These are phyloP conservation scores for Vanderwaltozyma yarrowii DNA, from an alignment of 805 yeast species.

Conservation along the genomic window DNA sequence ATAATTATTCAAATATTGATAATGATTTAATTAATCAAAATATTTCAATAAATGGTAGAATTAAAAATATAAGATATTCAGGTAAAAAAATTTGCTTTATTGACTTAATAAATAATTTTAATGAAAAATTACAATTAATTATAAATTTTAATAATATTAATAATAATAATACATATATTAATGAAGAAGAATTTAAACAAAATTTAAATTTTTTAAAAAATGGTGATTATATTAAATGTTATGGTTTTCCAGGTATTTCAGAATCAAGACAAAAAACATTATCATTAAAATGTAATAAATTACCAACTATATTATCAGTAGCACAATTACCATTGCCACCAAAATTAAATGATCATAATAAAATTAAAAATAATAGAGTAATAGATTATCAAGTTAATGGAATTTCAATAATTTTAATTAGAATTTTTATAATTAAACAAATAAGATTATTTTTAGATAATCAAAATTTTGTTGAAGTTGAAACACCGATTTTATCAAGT, in stretches of 20 bases:
- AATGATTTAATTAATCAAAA: constrained; percentile 1
- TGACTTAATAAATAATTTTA: constrained; percentile 12
- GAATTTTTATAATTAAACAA: constrained; percentile 44
- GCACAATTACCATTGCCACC: constrained; percentile 65
- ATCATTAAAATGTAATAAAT: constrained; percentile 45
- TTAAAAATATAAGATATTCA: constrained; percentile 21
- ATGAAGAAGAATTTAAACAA: not conserved
- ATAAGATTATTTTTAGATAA: constrained; percentile 48
- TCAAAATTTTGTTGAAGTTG: constrained; percentile 64
- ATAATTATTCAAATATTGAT: constrained; percentile 2
- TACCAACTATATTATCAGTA: constrained; percentile 51
- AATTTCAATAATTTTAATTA: constrained; percentile 35
- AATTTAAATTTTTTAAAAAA: constrained; percentile 33
- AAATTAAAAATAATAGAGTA: constrained; percentile 58
- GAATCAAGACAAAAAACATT: constrained; percentile 23
- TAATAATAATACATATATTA: not conserved
- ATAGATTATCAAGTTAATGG: constrained; percentile 61
- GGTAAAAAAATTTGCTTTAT: constrained; percentile 28
- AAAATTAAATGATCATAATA: constrained; percentile 41
- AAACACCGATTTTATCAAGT: constrained; percentile 71
- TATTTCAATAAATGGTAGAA: constrained; percentile 15
- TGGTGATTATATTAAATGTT: constrained; percentile 62
- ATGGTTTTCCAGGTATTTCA: constrained; percentile 68
- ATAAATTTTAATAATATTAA: constrained; percentile 9
- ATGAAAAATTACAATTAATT: constrained; percentile 17